Evolutionary conservation across 352 stramenopile species (phyloP).

Genomic region (Globisporangium middletonii): DNA sequence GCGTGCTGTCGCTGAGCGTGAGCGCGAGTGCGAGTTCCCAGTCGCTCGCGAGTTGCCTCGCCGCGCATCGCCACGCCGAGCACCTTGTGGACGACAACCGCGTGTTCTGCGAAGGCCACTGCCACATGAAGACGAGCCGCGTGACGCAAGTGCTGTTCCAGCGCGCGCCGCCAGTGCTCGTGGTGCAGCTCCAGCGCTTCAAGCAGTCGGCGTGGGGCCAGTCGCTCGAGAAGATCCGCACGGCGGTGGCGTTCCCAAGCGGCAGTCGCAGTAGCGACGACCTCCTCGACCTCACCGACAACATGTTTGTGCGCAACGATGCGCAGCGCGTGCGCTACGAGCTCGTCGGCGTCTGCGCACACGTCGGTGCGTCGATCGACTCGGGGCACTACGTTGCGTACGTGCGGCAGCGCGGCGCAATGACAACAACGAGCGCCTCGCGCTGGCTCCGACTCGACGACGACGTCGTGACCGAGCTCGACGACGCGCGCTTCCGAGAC

Average conservation of each 20-base stretch:
- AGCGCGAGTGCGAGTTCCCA: slow-evolving; percentile 29
- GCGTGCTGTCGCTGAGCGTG: slow-evolving; percentile 60
- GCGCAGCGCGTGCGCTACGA: slow-evolving; percentile 37
- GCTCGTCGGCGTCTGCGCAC: slow-evolving; percentile 64
- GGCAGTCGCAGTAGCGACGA: slow-evolving; percentile 13
- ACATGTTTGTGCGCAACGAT: slow-evolving; percentile 57
- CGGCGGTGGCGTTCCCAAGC: slow-evolving; percentile 46
- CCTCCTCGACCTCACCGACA: slow-evolving; percentile 51
- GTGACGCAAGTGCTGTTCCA: slow-evolving; percentile 71
- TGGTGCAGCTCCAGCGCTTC: slow-evolving; percentile 73
- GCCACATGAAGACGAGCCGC: slow-evolving; percentile 57
- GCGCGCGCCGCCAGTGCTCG: slow-evolving; percentile 36
- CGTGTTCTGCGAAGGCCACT: slow-evolving; percentile 67
- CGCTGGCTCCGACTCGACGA: slow-evolving; percentile 74
- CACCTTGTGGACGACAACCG: slow-evolving; percentile 55
- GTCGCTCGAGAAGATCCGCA: slow-evolving; percentile 47
- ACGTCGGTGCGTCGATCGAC: slow-evolving; percentile 55
- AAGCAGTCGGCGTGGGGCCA: slow-evolving; percentile 30
- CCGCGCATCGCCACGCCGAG: slow-evolving; percentile 46
- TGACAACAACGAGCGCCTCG: slow-evolving; percentile 2
- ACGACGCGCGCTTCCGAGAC: slow-evolving; percentile 29
- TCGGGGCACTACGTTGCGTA: slow-evolving; percentile 79
- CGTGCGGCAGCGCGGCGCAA: slow-evolving; percentile 10
- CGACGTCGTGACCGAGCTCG: slow-evolving; percentile 43
- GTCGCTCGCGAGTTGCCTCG: slow-evolving; percentile 46